Percentiles rank a stretch among this genome's conserved stretches.
Evolutionary conservation across 495 filamentous ascomycete species (phyloP).

Genomic region (Penicillium goetzii): DNA sequence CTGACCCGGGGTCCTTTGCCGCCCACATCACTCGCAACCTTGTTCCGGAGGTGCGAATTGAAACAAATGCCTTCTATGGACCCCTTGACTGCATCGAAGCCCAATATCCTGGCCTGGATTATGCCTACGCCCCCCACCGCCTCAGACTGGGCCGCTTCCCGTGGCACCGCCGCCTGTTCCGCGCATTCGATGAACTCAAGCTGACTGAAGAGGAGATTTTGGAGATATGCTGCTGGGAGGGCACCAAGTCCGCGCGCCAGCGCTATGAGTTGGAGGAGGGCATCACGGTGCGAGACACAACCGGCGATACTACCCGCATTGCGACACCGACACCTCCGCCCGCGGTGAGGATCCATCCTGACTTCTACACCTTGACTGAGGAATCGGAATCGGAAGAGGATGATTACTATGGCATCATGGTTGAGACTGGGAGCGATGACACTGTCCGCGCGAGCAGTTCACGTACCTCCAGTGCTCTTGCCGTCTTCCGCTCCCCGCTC

Average conservation of each 20-base stretch:
- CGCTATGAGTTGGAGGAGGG: constrained; percentile 80
- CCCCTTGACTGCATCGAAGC: constrained; percentile 82
- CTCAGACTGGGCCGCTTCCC: constrained; percentile 79
- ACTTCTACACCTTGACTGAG: constrained; percentile 28
- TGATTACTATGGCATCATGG: constrained; percentile 38
- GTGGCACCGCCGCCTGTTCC: constrained; percentile 81
- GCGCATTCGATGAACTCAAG: constrained; percentile 75
- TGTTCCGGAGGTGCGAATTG: constrained; percentile 86
- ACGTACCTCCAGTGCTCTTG: constrained; percentile 25
- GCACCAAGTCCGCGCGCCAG: constrained; percentile 87
- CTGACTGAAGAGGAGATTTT: constrained; percentile 79
- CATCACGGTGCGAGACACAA: constrained; percentile 75
- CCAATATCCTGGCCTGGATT: constrained; percentile 90
- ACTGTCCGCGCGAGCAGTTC: constrained; percentile 32
- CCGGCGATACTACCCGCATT: constrained; percentile 64
- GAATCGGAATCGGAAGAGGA: constrained; percentile 33
- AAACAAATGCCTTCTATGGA: constrained; percentile 85
- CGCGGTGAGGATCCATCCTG: constrained; percentile 38
- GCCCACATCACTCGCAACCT: constrained; percentile 67
- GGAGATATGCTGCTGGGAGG: constrained; percentile 85
- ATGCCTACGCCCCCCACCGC: constrained; percentile 77
- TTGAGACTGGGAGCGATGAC: constrained; percentile 32
- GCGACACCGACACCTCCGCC: constrained; percentile 41
- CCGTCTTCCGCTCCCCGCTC: constrained; percentile 36
- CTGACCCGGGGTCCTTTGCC: constrained; percentile 60